phyloP scores from a whole-genome alignment of 2,329 filamentous ascomycete genomes.

The Metarhizium anisopliae region DNA sequence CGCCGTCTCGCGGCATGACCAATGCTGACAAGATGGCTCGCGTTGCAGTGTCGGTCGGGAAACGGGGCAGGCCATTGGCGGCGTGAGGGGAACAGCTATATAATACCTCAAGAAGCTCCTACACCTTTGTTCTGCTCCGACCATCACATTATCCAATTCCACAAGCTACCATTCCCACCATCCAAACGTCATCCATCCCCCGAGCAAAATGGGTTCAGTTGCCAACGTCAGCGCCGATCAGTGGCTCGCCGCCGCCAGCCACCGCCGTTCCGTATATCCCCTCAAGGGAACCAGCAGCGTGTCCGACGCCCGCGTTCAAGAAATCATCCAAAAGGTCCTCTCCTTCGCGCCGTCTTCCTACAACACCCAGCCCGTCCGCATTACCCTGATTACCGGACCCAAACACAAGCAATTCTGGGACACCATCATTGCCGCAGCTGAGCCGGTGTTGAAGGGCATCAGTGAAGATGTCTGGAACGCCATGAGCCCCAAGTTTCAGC shows the following conservation, averaged over 20 bases:
- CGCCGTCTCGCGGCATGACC: too few relatives aligned
- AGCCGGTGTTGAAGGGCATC: constrained; percentile 30
- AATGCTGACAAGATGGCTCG: too few relatives aligned
- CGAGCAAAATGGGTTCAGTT: neutral
- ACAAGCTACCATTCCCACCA: too few relatives aligned
- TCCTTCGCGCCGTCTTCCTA: constrained; percentile 69
- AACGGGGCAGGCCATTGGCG: too few relatives aligned
- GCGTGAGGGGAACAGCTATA: too few relatives aligned
- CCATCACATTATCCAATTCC: too few relatives aligned
- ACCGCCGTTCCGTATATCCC: constrained; percentile 61
- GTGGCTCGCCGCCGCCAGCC: constrained; percentile 39
- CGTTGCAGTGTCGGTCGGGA: too few relatives aligned
- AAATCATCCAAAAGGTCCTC: constrained; percentile 56
- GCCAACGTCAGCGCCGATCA: constrained; percentile 12
- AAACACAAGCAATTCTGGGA: constrained; percentile 83
- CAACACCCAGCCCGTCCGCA: constrained; percentile 78
- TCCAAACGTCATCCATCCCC: too few relatives aligned
- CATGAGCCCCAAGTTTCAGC: constrained; percentile 10
- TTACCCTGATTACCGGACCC: constrained; percentile 67
- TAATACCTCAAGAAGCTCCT: too few relatives aligned
- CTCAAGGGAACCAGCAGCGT: constrained; percentile 53
- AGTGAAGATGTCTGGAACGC: constrained; percentile 12
- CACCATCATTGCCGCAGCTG: constrained; percentile 50
- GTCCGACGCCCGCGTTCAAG: constrained; percentile 45
- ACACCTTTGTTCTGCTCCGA: too few relatives aligned